Base-by-base conservation (phyloP, 2,329 filamentous ascomycete genomes). In the Cladosporium austrohemisphaericum region DNA sequence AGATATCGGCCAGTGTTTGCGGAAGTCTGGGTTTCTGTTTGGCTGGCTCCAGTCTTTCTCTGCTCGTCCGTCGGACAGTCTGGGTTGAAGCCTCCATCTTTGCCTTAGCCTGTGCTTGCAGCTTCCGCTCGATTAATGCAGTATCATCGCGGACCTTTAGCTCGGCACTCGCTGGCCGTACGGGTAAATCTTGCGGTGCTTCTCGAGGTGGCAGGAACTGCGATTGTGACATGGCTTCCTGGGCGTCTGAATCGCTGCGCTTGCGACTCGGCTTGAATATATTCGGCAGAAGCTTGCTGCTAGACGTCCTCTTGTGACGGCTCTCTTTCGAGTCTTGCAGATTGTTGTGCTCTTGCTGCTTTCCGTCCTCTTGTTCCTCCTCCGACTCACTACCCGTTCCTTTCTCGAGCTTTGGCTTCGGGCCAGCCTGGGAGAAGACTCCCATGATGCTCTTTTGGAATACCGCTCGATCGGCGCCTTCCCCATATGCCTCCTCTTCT, bases 361-460 rank as follows among this genome's bases (percentile, higher is more conserved):
- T 52, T 13, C 57, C 53, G 10, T 55, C 52, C 14, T 52, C 44
- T 7, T 45, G 19, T 9, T 55, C 56, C 11, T 59, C 56, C n/a
- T 60, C 58, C 14, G 53, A 50, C n/a, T 61, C 57, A 47, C 69
- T 77, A 40, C 88, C 85, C 56, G 90, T 90, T 59, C 92, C 89
- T 59, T 88, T 93, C 32, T 72, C 90, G 57, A 86, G 85, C 62
- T 90, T 86, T 66, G 93, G 92, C 29, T 86, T 81, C 52, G 86
- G 84, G 86, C 84, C 83, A 23, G 88, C 91, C 5, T 90, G 88
- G 29, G 89, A 88, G 57, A 97, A 91, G 70, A 97, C 81, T 47
- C 89, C 90, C 67, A 96, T 95, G 49, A 97, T 84, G 56, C 88
- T 94, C 74, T 95, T 91, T 68, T 95, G 93, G 83, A 95, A 88